phyloP scores from a whole-genome alignment of 257 asterid genomes.

The Verbena officinalis region DNA sequence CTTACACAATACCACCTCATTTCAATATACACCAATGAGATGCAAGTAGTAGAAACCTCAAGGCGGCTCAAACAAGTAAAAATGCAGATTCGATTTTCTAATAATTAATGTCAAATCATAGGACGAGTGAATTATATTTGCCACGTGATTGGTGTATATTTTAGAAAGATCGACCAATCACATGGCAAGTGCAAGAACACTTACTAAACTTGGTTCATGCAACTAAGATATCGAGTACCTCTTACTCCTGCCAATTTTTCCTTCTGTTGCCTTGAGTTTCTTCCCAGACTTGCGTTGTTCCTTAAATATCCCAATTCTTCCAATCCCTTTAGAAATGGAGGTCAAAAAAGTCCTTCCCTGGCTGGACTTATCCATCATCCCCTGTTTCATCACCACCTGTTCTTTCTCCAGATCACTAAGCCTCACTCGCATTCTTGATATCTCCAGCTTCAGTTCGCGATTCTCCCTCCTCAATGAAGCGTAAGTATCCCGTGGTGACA shows the following conservation, averaged over 20 bases:
- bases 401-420: slow-evolving; percentile 69
- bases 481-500: slow-evolving; percentile 62
- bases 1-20: too few species aligned
- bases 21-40: too few species aligned
- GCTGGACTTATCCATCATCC: slow-evolving; percentile 62
- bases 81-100: too few species aligned
- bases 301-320: slow-evolving; percentile 55
- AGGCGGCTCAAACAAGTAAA: too few species aligned
- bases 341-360: slow-evolving; percentile 53
- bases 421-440: slow-evolving; percentile 69
- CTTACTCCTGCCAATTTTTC: slow-evolving; percentile 40
- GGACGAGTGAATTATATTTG: too few species aligned
- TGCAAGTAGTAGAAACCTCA: too few species aligned
- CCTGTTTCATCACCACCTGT: slow-evolving; percentile 66
- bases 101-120: too few species aligned
- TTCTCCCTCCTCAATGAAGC: slow-evolving; percentile 72
- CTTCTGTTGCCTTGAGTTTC: slow-evolving; percentile 38
- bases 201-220: neutral
- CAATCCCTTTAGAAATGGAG: slow-evolving; percentile 67
- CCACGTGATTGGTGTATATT: too few species aligned
- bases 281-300: slow-evolving; percentile 45
- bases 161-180: too few species aligned
- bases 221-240: slow-evolving; percentile 42
- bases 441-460: slow-evolving; percentile 64
- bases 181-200: too few species aligned